Percentiles rank a stretch among this genome's conserved stretches.
Conservation (phyloP, 306 rosid genomes). For the Malus asiatica region DNA sequence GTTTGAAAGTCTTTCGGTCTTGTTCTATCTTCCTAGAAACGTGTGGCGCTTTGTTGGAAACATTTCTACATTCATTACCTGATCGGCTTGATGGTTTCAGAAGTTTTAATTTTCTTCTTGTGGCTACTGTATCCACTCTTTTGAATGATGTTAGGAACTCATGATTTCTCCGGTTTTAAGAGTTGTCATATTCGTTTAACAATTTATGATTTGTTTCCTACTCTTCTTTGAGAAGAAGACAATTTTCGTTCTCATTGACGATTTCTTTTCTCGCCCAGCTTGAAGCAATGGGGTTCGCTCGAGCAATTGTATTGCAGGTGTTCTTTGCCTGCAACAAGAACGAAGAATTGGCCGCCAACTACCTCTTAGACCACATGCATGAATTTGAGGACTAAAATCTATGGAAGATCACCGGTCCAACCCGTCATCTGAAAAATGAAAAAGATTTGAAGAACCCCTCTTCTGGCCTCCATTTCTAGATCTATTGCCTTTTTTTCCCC, state of each 20-base stretch:
- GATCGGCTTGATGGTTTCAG: background rate
- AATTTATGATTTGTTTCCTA: background rate
- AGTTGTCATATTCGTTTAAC: background rate
- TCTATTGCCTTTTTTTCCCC: background rate
- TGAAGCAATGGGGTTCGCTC: conserved; percentile 90
- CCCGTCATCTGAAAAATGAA: background rate
- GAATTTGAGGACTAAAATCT: conserved; percentile 64
- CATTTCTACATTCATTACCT: background rate
- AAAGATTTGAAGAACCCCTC: background rate
- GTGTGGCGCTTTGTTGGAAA: background rate
- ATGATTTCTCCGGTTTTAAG: background rate
- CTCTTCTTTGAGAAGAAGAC: background rate
- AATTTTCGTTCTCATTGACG: background rate
- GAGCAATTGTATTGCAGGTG: conserved; percentile 76
- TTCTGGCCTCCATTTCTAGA: background rate
- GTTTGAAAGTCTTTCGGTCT: background rate
- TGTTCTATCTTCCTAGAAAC: background rate
- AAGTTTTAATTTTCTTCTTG: background rate
- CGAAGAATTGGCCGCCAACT: conserved; percentile 93
- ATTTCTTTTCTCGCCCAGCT: conserved; percentile 37
- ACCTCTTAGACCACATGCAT: conserved; percentile 79
- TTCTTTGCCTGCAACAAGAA: conserved; percentile 86
- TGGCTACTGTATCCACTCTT: background rate
- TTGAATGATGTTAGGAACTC: background rate
- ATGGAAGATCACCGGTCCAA: background rate